Evolutionary conservation across 2,329 filamentous ascomycete species (phyloP).

Genomic region (Diaporthe ampelina): DNA sequence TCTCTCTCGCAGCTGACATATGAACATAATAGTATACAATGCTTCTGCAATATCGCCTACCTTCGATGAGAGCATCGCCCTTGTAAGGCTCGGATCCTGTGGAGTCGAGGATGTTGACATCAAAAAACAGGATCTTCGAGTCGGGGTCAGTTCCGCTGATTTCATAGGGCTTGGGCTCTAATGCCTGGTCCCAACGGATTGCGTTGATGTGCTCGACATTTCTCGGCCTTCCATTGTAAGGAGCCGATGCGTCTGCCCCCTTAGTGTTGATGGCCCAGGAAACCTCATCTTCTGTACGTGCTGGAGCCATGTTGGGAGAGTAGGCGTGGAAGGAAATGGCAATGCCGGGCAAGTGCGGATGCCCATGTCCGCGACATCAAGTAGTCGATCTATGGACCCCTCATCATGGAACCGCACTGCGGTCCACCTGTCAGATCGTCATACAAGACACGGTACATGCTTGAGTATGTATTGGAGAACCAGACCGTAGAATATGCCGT

Average conservation of each 20-base stretch:
- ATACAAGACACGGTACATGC: too few relatives aligned
- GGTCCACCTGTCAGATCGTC: background rate
- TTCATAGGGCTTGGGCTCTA: slow-evolving; percentile 38
- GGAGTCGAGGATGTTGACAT: slow-evolving; percentile 51
- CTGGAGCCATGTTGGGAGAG: background rate
- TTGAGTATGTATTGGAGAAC: too few relatives aligned
- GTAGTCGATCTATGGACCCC: too few relatives aligned
- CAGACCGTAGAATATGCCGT: background rate
- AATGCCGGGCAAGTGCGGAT: background rate
- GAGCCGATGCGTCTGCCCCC: rapidly evolving
- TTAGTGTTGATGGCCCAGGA: background rate
- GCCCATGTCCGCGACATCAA: background rate
- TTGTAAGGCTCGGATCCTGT: slow-evolving; percentile 48
- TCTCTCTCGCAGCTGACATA: too few relatives aligned
- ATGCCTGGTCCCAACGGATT: slow-evolving; percentile 30
- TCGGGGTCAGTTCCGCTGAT: slow-evolving; percentile 35
- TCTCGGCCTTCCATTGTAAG: background rate
- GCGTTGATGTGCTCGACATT: slow-evolving; percentile 1
- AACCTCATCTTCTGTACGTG: background rate
- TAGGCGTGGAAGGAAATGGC: rapidly evolving
- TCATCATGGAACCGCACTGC: too few relatives aligned
- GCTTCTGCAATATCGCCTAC: slow-evolving; percentile 8
- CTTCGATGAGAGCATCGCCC: slow-evolving; percentile 50
- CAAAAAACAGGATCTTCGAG: slow-evolving; percentile 48
- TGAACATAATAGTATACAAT: too few relatives aligned